Base-by-base conservation (phyloP, 2,329 filamentous ascomycete genomes). In the Apiospora pterosperma region DNA sequence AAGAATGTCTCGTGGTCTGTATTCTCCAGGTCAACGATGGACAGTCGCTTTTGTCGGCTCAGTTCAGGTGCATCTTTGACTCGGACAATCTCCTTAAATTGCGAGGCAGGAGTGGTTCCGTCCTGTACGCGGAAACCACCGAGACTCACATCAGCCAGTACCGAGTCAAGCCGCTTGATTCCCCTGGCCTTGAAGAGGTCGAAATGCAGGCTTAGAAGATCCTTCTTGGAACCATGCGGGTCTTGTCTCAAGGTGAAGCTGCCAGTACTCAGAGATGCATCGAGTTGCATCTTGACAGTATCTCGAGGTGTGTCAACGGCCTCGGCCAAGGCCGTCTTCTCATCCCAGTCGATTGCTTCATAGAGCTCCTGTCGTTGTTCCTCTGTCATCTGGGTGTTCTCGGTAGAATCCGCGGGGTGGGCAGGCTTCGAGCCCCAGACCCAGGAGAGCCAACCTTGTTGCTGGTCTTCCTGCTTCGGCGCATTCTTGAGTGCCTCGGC, bases 291-390 rank as follows among this genome's bases (percentile, higher is more conserved):
- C 78, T 98, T 97, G 72, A 99, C 85, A 11, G 93, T 93, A 71
- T 99, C 96, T 63, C 92, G 88, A 0, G 96, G 96, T 36, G 93
- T 84, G 70, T 99, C 96, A 4, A 99, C 90, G 48, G 91, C 90
- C 69, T 97, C 93, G 0, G 93, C 85, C 42, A 99, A 85, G 2
- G 91, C 92, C 66, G 94, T 90, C 81, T 97, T 98, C 78, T 99
- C 96, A 67, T 99, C 92, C 90, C 95, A 99, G 72, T 98, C 96
- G 72, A 99, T 99, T 61, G 93, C 96, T 70, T 96, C 91, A 76
- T 98, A 99, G 11, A 99, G 85, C 78, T 99, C 95, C 76, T 98
- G 93, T 48, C 95, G 90, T 76, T 99, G 94, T 77, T 98, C 90
- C 67, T 99, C 96, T 0, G 92, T 96, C 85, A 99, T 97, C 66